Base-by-base conservation (phyloP, 1,284 basidiomycete genomes). In the Rhodotorula sp. region DNA sequence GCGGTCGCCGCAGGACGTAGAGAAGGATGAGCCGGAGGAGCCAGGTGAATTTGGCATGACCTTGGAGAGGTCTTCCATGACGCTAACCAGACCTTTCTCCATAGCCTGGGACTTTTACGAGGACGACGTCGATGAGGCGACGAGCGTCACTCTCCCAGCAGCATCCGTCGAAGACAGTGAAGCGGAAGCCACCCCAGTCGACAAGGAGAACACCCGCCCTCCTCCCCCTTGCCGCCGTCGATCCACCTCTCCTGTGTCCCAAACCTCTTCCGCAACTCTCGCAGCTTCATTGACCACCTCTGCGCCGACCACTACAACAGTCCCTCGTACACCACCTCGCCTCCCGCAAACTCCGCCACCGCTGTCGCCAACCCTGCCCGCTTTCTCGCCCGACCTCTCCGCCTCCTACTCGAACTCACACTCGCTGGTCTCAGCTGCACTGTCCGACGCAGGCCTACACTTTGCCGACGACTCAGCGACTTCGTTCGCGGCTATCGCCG, bases 61-160 rank as follows among this genome's bases (percentile, higher is more conserved):
- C 11, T 18, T n/a, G 13, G 8, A 16, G 20, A 1, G 4, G 2
- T 13, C 30, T 30, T 8, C 15, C 40, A 13, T 13, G 40, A 11
- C 40, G 40, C 28, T 26, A 7, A 18, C 16, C 37, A 13, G 16
- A 24, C 11, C 18, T 26, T 26, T 37, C 26, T 16, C 47, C 22
- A 18, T 56, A 70, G 68, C 57, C 30, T 70, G 68, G 68, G 30
- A 56, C 1, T 64, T 70, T 48, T 70, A 60, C 53, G 40, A 66
- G n/a, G 67, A 68, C 55, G 53, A 46, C 13, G 61, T 34, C 26
- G 61, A 56, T 11, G 56, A 59, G 15, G 30, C 44, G 28, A 1
- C n/a, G 6, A 28, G 51, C 6, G 8, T 22, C 15, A 28, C 52
- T 6, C 24, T 31, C 24, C 26, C 67, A 3, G 20, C 47, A 4